A percentile compares a stretch with the other conserved stretches of the same genome.
phyloP scores from a whole-genome alignment of 257 asterid species.

The Penstemon barbatus region DNA sequence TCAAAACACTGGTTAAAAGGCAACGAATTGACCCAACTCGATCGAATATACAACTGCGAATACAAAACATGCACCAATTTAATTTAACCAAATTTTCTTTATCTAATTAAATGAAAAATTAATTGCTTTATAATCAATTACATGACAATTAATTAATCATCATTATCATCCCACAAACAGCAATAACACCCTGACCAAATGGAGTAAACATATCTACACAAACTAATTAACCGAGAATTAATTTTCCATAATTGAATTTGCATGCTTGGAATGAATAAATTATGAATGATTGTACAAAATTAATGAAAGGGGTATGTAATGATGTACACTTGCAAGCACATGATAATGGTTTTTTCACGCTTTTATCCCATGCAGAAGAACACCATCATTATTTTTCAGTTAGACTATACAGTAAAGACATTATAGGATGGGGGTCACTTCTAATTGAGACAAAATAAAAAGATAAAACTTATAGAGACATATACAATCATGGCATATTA shows the following conservation, averaged over 20 bases:
- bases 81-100: too few relatives aligned
- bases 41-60: too few relatives aligned
- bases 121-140: too few relatives aligned
- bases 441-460: constrained; percentile 30
- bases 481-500: background rate
- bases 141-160: too few relatives aligned
- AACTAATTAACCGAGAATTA: too few relatives aligned
- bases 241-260: background rate
- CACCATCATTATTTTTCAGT: constrained; percentile 37
- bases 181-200: too few relatives aligned
- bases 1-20: too few relatives aligned
- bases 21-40: too few relatives aligned
- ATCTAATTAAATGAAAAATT: too few relatives aligned
- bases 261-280: constrained; percentile 3
- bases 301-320: background rate
- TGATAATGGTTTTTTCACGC: constrained; percentile 42
- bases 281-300: background rate
- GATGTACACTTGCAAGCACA: constrained; percentile 15
- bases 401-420: constrained; percentile 4
- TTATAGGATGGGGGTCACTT: background rate
- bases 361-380: constrained; percentile 37
- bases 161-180: too few relatives aligned
- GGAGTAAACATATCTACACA: too few relatives aligned
- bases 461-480: constrained; percentile 1
- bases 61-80: too few relatives aligned